Evolutionary conservation across 1,284 basidiomycete genomes (phyloP), one percentile per base, ranked within the genome.

Genomic region (Trichosporon coremiiforme): DNA sequence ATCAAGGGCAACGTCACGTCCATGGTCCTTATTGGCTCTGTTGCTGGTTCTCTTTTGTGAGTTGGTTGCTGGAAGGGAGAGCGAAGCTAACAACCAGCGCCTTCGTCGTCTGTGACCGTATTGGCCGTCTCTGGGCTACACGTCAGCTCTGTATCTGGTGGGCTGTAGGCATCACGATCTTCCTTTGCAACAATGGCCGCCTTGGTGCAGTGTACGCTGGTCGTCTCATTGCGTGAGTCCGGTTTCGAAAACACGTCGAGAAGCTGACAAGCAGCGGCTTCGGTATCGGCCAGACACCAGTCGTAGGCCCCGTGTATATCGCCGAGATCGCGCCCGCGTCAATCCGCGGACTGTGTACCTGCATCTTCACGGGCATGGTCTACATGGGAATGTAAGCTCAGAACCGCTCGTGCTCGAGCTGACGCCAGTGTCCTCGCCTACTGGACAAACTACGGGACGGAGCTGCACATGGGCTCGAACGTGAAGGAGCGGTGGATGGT

Each of bases 371-470:
- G 1, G 69, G 66, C 20, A 67, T 45, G 33, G 66, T 67, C 15
- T 67, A 70, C 66, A 13, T 70, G 10, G 69, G 69, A 9, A 67
- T 70, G 47, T 53, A 22, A 53, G 47, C 20, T 15, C 4, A 8
- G 33, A 8, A 8, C n/a, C n/a, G 33, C 33, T 4, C 3, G 20
- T n/a, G n/a, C n/a, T n/a, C n/a, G n/a, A 53, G 47, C 47, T 53
- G 47, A 53, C 20, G 1, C 1, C 47, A 53, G 47, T 47, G 41
- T 33, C 38, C 66, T 70, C 8, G 72, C 75, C 29, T 73, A 72
- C 36, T 63, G 65, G 65, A 36, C 75, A 65, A 71, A 62, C 69
- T 69, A 75, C 67, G 72, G 66, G 50, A 71, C 73, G 33, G 47
- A 72, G 64, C 65, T 25, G 2, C 20, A 29, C 36, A 25, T 68